These are phyloP conservation scores for Ilex paraguariensis DNA, from an alignment of 305 asterid species.

Conservation along the genomic window DNA sequence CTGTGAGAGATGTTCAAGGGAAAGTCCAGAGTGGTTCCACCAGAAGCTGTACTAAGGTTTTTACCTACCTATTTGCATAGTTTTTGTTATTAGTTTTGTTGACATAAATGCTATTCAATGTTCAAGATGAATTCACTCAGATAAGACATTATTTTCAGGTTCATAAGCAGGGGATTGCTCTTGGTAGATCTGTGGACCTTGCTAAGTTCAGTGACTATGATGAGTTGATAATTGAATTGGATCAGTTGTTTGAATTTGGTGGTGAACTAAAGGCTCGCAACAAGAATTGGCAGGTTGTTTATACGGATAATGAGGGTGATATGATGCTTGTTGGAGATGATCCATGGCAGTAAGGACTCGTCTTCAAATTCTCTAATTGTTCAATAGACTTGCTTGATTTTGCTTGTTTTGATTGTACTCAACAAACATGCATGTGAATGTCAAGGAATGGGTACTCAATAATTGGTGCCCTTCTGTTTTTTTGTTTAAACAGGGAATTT, in stretches of 20 bases:
- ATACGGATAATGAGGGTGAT: slow-evolving; percentile 92
- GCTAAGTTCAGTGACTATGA: slow-evolving; percentile 65
- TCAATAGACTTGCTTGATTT: not conserved
- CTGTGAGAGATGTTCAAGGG: slow-evolving; percentile 44
- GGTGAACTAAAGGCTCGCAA: slow-evolving; percentile 63
- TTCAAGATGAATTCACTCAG: too few relatives aligned
- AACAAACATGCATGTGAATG: not conserved
- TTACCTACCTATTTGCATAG: not conserved
- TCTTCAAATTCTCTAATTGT: not conserved
- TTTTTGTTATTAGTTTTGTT: not conserved
- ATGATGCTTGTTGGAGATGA: slow-evolving; percentile 99
- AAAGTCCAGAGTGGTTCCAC: slow-evolving; percentile 53
- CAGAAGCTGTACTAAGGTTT: slow-evolving; percentile 95
- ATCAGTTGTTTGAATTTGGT: slow-evolving; percentile 69
- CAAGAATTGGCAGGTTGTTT: slow-evolving; percentile 89
- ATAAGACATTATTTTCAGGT: slow-evolving; percentile 25
- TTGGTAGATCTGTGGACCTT: slow-evolving; percentile 94
- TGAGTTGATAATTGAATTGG: slow-evolving; percentile 69
- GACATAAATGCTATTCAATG: too few relatives aligned
- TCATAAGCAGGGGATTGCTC: slow-evolving; percentile 85
- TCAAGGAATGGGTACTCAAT: not conserved
- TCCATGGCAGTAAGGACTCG: slow-evolving; percentile 85
- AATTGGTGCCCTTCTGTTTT: not conserved
- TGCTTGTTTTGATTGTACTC: not conserved
- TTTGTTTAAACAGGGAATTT: slow-evolving; percentile 51